Percentiles rank a stretch among this genome's conserved stretches.
These are phyloP conservation scores for Tripidium arundinaceum DNA, from an alignment of 202 grass and related monocot genomes.

Conservation along the genomic window DNA sequence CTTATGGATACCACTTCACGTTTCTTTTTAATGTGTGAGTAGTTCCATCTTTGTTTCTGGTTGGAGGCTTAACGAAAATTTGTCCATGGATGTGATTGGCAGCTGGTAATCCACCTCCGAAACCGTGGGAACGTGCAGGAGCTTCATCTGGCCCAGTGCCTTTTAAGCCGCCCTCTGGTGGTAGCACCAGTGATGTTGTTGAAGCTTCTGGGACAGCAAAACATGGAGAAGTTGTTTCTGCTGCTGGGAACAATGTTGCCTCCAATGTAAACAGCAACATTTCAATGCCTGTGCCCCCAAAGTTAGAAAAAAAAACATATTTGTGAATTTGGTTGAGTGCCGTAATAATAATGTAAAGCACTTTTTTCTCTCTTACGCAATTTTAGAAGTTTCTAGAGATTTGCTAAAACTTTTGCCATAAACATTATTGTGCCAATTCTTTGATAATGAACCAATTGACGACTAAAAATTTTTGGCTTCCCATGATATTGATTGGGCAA, in stretches of 20 bases:
- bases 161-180: constrained; percentile 73
- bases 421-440: too few species aligned
- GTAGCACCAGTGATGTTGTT: constrained; percentile 70
- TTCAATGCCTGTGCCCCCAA: constrained; percentile 53
- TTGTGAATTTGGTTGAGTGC: too few species aligned
- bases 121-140: constrained; percentile 73
- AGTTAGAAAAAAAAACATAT: too few species aligned
- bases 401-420: too few species aligned
- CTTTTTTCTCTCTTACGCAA: not conserved
- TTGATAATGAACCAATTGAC: too few species aligned
- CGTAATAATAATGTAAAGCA: constrained; percentile 41
- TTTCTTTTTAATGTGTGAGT: not conserved
- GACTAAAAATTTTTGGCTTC: too few species aligned
- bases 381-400: too few species aligned
- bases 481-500: too few species aligned
- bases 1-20: not conserved
- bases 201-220: constrained; percentile 87
- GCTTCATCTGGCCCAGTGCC: constrained; percentile 57
- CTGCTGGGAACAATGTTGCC: constrained; percentile 33
- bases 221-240: constrained; percentile 64
- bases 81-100: constrained; percentile 17
- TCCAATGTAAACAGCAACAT: constrained; percentile 39
- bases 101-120: constrained; percentile 60
- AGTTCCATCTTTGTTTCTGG: not conserved
- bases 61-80: not conserved